Conservation (phyloP, 2,329 filamentous ascomycete species). For the Trichoderma koningiopsis region DNA sequence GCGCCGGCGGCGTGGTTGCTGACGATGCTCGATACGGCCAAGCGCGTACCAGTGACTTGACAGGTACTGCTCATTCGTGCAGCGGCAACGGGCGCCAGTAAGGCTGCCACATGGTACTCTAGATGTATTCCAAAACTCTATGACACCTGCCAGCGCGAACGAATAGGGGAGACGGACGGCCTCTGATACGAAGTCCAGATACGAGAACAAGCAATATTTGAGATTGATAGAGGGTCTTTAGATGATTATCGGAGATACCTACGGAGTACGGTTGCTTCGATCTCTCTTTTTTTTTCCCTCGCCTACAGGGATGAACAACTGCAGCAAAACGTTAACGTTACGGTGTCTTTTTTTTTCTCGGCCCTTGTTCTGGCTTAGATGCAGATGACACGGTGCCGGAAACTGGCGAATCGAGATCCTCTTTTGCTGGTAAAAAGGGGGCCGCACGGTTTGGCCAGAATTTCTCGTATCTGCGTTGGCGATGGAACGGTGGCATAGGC, state of each 20-base stretch:
- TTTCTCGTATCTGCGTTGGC: slow-evolving; percentile 16
- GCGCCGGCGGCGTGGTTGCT: slow-evolving; percentile 7
- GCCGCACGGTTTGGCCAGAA: slow-evolving; percentile 9
- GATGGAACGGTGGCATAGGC: slow-evolving; percentile 4
- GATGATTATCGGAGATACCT: background rate
- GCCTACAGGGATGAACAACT: background rate
- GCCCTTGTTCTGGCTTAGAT: slow-evolving; percentile 11
- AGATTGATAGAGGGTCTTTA: background rate
- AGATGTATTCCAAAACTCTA: background rate
- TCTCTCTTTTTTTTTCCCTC: background rate
- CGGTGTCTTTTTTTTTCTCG: background rate
- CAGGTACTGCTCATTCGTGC: background rate
- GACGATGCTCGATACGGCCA: slow-evolving; percentile 19
- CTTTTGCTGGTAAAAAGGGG: slow-evolving; percentile 6
- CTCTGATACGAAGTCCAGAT: background rate
- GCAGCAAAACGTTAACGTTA: background rate
- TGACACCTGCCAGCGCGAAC: background rate
- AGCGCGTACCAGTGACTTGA: slow-evolving; percentile 19
- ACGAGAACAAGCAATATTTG: background rate
- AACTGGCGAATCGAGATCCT: slow-evolving; percentile 20
- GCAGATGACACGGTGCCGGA: slow-evolving; percentile 19
- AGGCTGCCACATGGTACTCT: background rate
- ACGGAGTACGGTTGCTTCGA: background rate
- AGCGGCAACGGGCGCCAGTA: background rate
- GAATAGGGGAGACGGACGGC: background rate